phyloP scores from a whole-genome alignment of 441 rosid species.

The Viola pubescens region DNA sequence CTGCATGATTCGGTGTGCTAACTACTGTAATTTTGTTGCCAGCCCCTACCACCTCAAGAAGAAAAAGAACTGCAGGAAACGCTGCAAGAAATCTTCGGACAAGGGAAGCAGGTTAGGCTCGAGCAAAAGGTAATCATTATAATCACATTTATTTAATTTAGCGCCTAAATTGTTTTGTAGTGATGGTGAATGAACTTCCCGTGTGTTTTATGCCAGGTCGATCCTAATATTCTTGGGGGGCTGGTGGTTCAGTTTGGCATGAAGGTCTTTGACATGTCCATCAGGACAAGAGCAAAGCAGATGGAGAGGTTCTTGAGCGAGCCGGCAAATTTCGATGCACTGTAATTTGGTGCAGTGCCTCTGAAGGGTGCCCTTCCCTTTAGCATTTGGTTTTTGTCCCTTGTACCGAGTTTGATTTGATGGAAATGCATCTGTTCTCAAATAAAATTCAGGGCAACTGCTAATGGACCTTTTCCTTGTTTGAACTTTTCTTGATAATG shows the following conservation, averaged over 20 bases:
- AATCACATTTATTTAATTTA: not conserved
- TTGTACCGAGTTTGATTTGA: slow-evolving; percentile 13
- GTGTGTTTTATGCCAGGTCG: slow-evolving; percentile 44
- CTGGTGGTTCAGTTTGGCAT: slow-evolving; percentile 63
- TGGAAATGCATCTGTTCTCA: slow-evolving; percentile 23
- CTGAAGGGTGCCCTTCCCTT: slow-evolving; percentile 10
- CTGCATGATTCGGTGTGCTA: slow-evolving; percentile 1
- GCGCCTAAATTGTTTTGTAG: not conserved
- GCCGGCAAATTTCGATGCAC: slow-evolving; percentile 41
- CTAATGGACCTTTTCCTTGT: slow-evolving; percentile 14
- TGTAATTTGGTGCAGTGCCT: slow-evolving; percentile 8
- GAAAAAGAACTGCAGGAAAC: slow-evolving; percentile 64
- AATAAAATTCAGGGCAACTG: slow-evolving; percentile 27
- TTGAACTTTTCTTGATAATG: not conserved
- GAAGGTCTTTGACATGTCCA: slow-evolving; percentile 94
- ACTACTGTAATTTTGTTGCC: slow-evolving; percentile 16
- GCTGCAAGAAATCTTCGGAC: slow-evolving; percentile 54
- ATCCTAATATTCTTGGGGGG: slow-evolving; percentile 86
- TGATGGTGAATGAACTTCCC: slow-evolving; percentile 5
- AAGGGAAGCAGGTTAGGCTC: slow-evolving; percentile 53
- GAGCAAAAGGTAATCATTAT: slow-evolving; percentile 59
- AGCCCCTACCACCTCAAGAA: slow-evolving; percentile 67
- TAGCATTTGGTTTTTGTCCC: slow-evolving; percentile 24
- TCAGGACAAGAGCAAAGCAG: slow-evolving; percentile 73
- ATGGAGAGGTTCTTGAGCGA: slow-evolving; percentile 90